phyloP scores from a whole-genome alignment of 805 yeast genomes.

The Yamadazyma laniorum region DNA sequence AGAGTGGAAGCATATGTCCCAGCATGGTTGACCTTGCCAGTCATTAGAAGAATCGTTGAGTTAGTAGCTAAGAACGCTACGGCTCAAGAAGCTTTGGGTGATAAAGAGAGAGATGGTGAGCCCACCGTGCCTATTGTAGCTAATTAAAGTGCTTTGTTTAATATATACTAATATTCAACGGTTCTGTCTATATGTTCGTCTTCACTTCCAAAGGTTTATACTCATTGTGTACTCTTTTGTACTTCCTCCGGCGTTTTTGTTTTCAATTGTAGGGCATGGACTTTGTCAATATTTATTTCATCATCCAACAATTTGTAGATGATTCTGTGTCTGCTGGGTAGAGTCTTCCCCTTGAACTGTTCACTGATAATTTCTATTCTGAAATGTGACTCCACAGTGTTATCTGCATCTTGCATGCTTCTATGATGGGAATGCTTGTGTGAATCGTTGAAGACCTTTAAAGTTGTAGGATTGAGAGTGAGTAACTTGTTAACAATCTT shows the following conservation, averaged over 20 bases:
- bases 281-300: constrained; percentile 67
- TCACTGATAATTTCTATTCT: constrained; percentile 70
- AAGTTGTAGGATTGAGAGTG: constrained; percentile 42
- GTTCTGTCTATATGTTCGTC: background rate
- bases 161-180: background rate
- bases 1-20: constrained; percentile 91
- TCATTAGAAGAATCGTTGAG: constrained; percentile 83
- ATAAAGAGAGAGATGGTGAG: constrained; percentile 8
- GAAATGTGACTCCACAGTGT: constrained; percentile 80
- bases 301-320: constrained; percentile 68
- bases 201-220: too few species aligned
- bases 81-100: constrained; percentile 49
- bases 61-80: constrained; percentile 81
- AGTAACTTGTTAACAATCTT: constrained; percentile 11
- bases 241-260: constrained; percentile 56
- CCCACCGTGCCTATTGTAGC: constrained; percentile 1
- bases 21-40: constrained; percentile 87
- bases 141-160: constrained; percentile 1
- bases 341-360: constrained; percentile 58
- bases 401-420: constrained; percentile 71
- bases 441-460: constrained; percentile 73
- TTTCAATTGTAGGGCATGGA: constrained; percentile 86
- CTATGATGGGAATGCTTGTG: constrained; percentile 86
- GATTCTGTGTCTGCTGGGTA: constrained; percentile 76
- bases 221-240: background rate